These are phyloP conservation scores for Penicillium dipodomyicola DNA, from an alignment of 495 filamentous ascomycete species.

Conservation along the genomic window DNA sequence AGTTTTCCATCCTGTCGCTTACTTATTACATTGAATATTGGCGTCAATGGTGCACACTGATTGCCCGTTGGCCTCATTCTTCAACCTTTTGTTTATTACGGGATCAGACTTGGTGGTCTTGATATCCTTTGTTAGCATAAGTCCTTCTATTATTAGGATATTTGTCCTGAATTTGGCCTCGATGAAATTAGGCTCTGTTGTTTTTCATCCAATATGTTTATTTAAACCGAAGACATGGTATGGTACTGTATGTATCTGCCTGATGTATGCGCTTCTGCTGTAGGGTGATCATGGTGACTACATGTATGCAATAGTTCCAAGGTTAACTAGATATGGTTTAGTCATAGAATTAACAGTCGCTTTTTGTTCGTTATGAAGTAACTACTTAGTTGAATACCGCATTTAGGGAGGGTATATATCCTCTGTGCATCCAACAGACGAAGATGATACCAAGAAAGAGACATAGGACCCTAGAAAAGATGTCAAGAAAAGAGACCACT, in stretches of 20 bases:
- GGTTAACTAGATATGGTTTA: neutral
- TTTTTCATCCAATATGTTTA: neutral
- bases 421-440: neutral
- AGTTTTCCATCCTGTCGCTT: slow-evolving; percentile 7
- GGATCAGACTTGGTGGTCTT: slow-evolving; percentile 11
- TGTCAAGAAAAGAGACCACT: neutral
- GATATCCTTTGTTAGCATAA: slow-evolving; percentile 10
- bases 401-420: neutral
- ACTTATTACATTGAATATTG: slow-evolving; percentile 16
- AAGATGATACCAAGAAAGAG: neutral
- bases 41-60: slow-evolving; percentile 16
- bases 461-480: neutral
- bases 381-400: neutral
- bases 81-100: slow-evolving; percentile 7
- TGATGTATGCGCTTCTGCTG: neutral
- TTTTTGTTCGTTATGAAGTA: neutral
- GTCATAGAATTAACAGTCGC: neutral
- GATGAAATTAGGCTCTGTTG: slow-evolving; percentile 5
- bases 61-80: neutral
- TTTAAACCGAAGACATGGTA: neutral
- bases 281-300: neutral
- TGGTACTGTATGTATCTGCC: neutral
- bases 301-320: too few relatives aligned
- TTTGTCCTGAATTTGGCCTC: slow-evolving; percentile 6
- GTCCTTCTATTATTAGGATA: slow-evolving; percentile 9